Percentiles rank a stretch among this genome's conserved stretches.
Evolutionary conservation across 2,329 filamentous ascomycete genomes (phyloP).

Genomic region (Zymoseptoria tritici): DNA sequence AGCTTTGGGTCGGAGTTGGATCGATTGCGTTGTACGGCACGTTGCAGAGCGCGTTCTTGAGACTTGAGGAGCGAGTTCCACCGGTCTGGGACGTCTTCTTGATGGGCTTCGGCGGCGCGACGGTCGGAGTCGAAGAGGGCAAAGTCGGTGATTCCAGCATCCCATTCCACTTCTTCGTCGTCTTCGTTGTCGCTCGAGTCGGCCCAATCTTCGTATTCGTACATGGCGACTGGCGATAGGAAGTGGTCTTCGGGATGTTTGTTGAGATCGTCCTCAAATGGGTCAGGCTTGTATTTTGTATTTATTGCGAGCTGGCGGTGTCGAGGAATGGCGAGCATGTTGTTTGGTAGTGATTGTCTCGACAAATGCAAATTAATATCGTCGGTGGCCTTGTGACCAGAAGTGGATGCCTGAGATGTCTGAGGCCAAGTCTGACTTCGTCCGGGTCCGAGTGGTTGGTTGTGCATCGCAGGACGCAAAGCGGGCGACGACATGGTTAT

Average conservation of each 20-base stretch:
- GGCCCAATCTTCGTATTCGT: constrained; percentile 26
- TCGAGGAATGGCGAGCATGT: constrained; percentile 2
- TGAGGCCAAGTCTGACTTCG: constrained; percentile 18
- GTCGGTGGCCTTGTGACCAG: constrained; percentile 6
- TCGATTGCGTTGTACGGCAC: constrained; percentile 20
- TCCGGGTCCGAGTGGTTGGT: constrained; percentile 8
- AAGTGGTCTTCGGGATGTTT: constrained; percentile 26
- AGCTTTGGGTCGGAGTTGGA: constrained; percentile 8
- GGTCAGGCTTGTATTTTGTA: constrained; percentile 11
- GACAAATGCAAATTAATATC: constrained; percentile 8
- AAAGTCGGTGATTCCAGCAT: constrained; percentile 30
- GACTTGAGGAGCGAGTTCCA: constrained; percentile 22
- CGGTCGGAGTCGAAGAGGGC: constrained; percentile 26
- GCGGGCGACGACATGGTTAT: constrained; percentile 14
- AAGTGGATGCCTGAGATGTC: constrained; percentile 7
- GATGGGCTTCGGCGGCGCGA: constrained; percentile 19
- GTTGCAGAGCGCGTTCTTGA: constrained; percentile 21
- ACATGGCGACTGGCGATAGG: constrained; percentile 23
- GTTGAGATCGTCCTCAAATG: constrained; percentile 25
- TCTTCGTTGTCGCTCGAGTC: constrained; percentile 22
- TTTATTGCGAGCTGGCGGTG: not conserved
- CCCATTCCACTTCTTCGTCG: constrained; percentile 24
- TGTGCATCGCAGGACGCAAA: constrained; percentile 4
- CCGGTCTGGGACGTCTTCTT: constrained; percentile 16
- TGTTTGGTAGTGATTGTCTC: constrained; percentile 6